Evolutionary conservation across 306 rosid genomes (phyloP).

Genomic region (Sicyos edulis): DNA sequence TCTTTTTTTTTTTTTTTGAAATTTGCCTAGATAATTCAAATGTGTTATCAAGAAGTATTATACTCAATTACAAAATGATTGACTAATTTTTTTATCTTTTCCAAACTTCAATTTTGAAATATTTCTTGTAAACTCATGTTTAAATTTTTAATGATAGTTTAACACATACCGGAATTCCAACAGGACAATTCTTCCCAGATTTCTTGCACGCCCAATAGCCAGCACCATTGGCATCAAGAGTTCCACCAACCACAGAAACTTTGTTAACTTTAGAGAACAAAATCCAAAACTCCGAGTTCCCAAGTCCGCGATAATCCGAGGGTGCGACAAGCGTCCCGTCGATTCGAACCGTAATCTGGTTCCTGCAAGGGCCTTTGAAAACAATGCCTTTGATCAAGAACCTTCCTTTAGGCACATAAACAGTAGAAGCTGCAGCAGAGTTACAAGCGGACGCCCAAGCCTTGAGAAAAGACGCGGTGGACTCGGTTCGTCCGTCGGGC

Average conservation of each 20-base stretch:
- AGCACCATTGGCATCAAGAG: conserved; percentile 33
- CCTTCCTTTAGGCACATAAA: conserved; percentile 57
- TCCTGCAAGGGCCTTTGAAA: conserved; percentile 56
- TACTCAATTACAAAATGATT: too few relatives aligned
- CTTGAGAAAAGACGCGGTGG: conserved; percentile 33
- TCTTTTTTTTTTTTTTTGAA: too few relatives aligned
- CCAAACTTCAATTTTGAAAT: too few relatives aligned
- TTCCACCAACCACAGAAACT: conserved; percentile 37
- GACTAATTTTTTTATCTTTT: too few relatives aligned
- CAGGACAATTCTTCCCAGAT: conserved; percentile 42
- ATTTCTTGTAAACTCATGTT: too few relatives aligned
- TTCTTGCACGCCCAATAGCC: conserved; percentile 14
- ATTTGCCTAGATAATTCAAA: too few relatives aligned
- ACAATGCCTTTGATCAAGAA: conserved; percentile 33
- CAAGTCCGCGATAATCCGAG: conserved; percentile 22
- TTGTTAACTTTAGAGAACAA: conserved; percentile 37
- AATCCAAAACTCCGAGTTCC: conserved; percentile 51
- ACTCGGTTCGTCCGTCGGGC: conserved; percentile 46
- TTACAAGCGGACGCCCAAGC: conserved; percentile 54
- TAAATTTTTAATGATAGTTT: too few relatives aligned
- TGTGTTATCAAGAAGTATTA: too few relatives aligned
- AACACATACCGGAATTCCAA: conserved; percentile 46
- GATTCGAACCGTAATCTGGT: conserved; percentile 28
- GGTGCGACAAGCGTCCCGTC: conserved; percentile 50
- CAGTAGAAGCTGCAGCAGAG: conserved; percentile 21